These are phyloP conservation scores for Pleurotus sapidus DNA, from an alignment of 768 basidiomycete species.

Conservation along the genomic window DNA sequence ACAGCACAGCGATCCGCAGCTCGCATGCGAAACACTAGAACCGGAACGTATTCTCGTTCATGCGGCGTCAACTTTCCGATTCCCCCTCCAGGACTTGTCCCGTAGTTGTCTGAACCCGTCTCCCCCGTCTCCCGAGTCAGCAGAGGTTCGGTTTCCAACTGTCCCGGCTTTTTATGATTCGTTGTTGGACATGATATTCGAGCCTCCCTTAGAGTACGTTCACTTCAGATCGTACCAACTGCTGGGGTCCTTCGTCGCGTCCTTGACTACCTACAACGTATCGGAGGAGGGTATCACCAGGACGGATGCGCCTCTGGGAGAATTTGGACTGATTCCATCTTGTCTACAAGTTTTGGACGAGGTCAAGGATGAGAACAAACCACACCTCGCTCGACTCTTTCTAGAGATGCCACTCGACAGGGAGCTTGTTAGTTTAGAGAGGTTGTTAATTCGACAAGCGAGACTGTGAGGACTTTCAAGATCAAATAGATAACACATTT, in stretches of 20 bases:
- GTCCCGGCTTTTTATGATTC: constrained; percentile 3
- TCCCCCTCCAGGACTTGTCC: constrained; percentile 11
- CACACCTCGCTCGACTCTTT: not conserved
- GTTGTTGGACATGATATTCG: not conserved
- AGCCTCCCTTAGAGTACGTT: not conserved
- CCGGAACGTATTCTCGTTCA: constrained; percentile 13
- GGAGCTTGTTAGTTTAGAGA: not conserved
- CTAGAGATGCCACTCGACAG: not conserved
- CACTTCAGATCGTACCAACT: not conserved
- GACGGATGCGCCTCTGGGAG: not conserved
- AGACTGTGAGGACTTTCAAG: not conserved
- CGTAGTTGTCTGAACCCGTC: constrained; percentile 12
- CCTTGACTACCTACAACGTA: not conserved
- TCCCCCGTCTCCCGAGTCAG: constrained; percentile 7
- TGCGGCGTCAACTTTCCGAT: constrained; percentile 10
- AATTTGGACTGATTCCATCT: not conserved
- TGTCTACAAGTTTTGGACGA: not conserved
- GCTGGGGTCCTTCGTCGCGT: not conserved
- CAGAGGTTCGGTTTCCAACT: constrained; percentile 13
- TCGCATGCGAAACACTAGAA: not conserved
- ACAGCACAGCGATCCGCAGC: not conserved
- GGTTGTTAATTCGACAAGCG: not conserved
- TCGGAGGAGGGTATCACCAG: not conserved
- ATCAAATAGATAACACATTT: too few relatives aligned
- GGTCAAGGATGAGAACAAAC: not conserved